phyloP scores from a whole-genome alignment of 2,329 filamentous ascomycete species.

The Dothideomycetes sp. region DNA sequence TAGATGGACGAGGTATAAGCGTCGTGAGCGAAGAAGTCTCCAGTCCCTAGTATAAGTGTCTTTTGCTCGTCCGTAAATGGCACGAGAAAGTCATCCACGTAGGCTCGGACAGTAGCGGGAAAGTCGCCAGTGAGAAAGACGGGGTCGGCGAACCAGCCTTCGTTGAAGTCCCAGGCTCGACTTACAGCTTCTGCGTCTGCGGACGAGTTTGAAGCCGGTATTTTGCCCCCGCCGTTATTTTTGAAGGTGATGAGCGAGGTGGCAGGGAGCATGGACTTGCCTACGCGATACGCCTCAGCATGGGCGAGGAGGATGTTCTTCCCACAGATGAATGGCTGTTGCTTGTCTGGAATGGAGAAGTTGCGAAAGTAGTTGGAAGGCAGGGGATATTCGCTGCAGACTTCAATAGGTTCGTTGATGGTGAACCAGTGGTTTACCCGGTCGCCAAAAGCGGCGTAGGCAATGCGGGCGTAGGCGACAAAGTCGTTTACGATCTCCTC shows the following conservation, averaged over 20 bases:
- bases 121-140: slow-evolving; percentile 36
- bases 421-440: slow-evolving; percentile 30
- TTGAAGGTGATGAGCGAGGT: slow-evolving; percentile 27
- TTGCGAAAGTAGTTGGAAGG: slow-evolving; percentile 27
- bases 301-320: slow-evolving; percentile 27
- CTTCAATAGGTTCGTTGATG: slow-evolving; percentile 27
- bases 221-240: slow-evolving; percentile 21
- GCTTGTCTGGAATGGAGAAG: slow-evolving; percentile 21
- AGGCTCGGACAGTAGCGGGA: slow-evolving; percentile 24
- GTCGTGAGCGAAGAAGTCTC: slow-evolving; percentile 27
- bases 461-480: slow-evolving; percentile 28
- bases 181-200: slow-evolving; percentile 20
- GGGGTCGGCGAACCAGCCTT: slow-evolving; percentile 33
- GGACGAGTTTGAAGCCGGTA: slow-evolving; percentile 21
- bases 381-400: slow-evolving; percentile 20
- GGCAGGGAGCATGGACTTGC: slow-evolving; percentile 28
- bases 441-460: slow-evolving; percentile 26
- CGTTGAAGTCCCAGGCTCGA: slow-evolving; percentile 25
- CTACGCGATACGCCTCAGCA: slow-evolving; percentile 29
- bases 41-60: slow-evolving; percentile 19
- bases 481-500: slow-evolving; percentile 27
- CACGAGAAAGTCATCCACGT: slow-evolving; percentile 19
- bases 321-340: slow-evolving; percentile 26
- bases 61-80: slow-evolving; percentile 23
- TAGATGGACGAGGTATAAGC: slow-evolving; percentile 26